Conservation (phyloP, 768 basidiomycete genomes). For the Boletellus emodensis region DNA sequence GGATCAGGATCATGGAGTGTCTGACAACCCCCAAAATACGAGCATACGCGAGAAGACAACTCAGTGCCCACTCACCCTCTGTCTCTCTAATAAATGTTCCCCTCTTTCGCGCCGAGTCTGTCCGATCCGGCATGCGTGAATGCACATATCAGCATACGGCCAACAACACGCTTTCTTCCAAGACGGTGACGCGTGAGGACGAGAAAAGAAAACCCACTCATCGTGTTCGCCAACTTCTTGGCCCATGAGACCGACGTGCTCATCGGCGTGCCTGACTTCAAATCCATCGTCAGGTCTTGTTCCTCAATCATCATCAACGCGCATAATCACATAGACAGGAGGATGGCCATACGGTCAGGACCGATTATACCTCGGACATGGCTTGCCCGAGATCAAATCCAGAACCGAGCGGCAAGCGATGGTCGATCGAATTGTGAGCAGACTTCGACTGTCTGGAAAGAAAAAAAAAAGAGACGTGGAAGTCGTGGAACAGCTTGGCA, state of each 20-base stretch:
- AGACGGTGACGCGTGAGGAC: neutral
- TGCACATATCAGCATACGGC: too few relatives aligned
- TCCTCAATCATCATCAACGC: too few relatives aligned
- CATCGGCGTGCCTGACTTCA: constrained; percentile 80
- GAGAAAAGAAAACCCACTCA: constrained; percentile 51
- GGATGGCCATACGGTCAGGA: too few relatives aligned
- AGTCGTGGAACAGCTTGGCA: too few relatives aligned
- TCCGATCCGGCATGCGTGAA: constrained; percentile 68
- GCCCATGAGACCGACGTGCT: constrained; percentile 94
- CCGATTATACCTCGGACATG: too few relatives aligned
- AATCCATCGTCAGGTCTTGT: constrained; percentile 86
- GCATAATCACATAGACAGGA: too few relatives aligned
- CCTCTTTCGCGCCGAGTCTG: constrained; percentile 67
- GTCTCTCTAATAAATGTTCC: constrained; percentile 80
- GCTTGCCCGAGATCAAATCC: too few relatives aligned
- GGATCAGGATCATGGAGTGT: constrained; percentile 78
- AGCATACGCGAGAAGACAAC: neutral
- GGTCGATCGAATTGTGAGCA: too few relatives aligned
- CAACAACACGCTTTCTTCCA: too few relatives aligned
- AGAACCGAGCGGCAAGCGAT: too few relatives aligned
- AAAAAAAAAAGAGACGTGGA: too few relatives aligned
- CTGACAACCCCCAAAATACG: constrained; percentile 32
- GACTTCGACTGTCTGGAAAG: too few relatives aligned
- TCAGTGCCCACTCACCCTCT: constrained; percentile 47
- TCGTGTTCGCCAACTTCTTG: constrained; percentile 89